These are phyloP conservation scores for Vigna radiata DNA, from an alignment of 306 rosid species.

Conservation along the genomic window DNA sequence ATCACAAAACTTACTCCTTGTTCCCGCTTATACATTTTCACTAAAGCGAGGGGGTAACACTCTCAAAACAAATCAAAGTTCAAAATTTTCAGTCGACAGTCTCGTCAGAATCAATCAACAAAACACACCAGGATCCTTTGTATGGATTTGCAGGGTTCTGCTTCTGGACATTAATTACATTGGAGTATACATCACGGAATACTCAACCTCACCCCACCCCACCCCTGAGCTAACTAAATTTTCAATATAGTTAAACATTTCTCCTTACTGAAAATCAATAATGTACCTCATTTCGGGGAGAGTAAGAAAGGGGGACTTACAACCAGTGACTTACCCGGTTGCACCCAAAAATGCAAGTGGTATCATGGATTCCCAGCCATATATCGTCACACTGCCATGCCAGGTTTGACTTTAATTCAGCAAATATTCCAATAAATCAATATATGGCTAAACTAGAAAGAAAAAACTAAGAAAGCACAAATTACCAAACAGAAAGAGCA, in stretches of 20 bases:
- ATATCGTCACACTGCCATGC: conserved; percentile 63
- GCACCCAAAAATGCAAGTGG: conserved; percentile 81
- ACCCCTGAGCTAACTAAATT: background rate
- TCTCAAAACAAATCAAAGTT: background rate
- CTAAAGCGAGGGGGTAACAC: background rate
- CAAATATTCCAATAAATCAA: conserved; percentile 5
- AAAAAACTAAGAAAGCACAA: conserved; percentile 2
- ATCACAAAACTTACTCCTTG: background rate
- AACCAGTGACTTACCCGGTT: conserved; percentile 63
- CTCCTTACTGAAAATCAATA: background rate
- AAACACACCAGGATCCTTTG: background rate
- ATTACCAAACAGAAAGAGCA: conserved; percentile 75
- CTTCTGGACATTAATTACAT: background rate
- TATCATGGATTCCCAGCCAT: conserved; percentile 83
- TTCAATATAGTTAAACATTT: conserved; percentile 13
- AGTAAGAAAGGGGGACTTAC: conserved; percentile 31
- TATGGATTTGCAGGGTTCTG: background rate
- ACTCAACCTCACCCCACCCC: background rate
- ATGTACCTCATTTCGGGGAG: background rate
- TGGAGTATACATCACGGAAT: background rate
- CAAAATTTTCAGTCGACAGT: background rate
- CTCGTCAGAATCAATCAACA: conserved; percentile 4
- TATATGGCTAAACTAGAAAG: background rate
- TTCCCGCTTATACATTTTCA: background rate
- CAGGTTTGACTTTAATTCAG: conserved; percentile 17